Evolutionary conservation across 495 filamentous ascomycete species (phyloP).

Genomic region (Lasiosphaeria miniovina): DNA sequence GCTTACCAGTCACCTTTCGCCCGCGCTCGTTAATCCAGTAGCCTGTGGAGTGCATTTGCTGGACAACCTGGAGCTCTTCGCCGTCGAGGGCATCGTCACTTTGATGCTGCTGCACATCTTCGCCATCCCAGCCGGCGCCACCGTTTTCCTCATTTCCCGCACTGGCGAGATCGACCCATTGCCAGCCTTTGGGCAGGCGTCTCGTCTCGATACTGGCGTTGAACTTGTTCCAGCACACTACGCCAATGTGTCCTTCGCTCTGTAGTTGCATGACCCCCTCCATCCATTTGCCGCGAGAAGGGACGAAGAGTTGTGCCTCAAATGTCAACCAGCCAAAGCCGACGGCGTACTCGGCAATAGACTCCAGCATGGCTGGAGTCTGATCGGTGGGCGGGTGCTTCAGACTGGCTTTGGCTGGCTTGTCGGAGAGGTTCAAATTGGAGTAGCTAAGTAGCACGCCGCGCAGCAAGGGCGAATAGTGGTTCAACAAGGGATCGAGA

Average conservation of each 20-base stretch:
- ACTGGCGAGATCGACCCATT: conserved; percentile 39
- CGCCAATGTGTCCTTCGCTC: conserved; percentile 47
- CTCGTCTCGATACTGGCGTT: conserved; percentile 49
- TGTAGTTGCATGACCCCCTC: conserved; percentile 48
- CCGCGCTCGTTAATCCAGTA: conserved; percentile 45
- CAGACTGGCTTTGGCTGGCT: conserved; percentile 34
- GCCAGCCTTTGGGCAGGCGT: conserved; percentile 44
- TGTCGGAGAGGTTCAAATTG: conserved; percentile 44
- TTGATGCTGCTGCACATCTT: conserved; percentile 14
- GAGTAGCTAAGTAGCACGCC: conserved; percentile 47
- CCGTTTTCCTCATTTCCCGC: conserved; percentile 17
- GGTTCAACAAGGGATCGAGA: conserved; percentile 44
- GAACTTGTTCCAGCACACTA: conserved; percentile 49
- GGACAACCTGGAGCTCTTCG: conserved; percentile 31
- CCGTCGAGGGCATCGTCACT: conserved; percentile 26
- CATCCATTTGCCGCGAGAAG: conserved; percentile 46
- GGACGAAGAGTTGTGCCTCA: conserved; percentile 44
- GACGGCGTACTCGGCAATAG: conserved; percentile 45
- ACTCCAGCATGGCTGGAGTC: conserved; percentile 36
- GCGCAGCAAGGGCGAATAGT: conserved; percentile 43
- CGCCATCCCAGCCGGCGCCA: conserved; percentile 10
- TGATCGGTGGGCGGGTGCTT: conserved; percentile 35
- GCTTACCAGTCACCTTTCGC: conserved; percentile 37
- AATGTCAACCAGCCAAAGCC: conserved; percentile 47
- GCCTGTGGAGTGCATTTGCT: conserved; percentile 48